A percentile compares a stretch with the other conserved stretches of the same genome.
Evolutionary conservation across 1,284 basidiomycete species (phyloP).

Genomic region (Cutaneotrichosporon mucoides): DNA sequence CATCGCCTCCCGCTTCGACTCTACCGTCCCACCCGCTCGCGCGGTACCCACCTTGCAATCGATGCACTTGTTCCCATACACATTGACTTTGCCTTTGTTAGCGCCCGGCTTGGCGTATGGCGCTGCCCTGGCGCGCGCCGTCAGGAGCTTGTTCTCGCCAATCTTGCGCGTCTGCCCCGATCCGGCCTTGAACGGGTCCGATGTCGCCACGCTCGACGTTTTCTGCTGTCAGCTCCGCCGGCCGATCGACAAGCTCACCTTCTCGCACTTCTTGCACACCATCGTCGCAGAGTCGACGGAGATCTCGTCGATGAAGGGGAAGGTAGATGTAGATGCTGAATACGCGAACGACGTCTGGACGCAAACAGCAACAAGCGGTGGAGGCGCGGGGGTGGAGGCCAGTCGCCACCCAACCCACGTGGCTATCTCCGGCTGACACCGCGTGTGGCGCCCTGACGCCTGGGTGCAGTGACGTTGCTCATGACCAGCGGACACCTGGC

Average conservation of each 20-base stretch:
- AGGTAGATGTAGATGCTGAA: no score
- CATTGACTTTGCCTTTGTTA: constrained; percentile 32
- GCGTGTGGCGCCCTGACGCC: background rate
- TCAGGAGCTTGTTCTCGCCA: constrained; percentile 50
- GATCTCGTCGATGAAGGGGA: no score
- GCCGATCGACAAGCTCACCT: constrained; percentile 26
- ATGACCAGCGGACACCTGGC: background rate
- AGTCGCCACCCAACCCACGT: constrained; percentile 3
- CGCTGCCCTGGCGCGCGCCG: constrained; percentile 34
- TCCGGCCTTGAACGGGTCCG: constrained; percentile 42
- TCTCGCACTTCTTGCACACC: constrained; percentile 52
- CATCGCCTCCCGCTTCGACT: no score
- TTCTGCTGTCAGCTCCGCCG: constrained; percentile 30
- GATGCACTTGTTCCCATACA: constrained; percentile 48
- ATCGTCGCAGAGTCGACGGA: constrained; percentile 19
- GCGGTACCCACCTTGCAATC: constrained; percentile 44
- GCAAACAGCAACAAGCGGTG: background rate
- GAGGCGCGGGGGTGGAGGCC: background rate
- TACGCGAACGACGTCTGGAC: no score
- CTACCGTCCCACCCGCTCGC: background rate
- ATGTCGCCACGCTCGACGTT: constrained; percentile 41
- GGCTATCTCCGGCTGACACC: background rate
- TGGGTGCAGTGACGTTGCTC: background rate
- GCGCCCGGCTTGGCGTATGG: constrained; percentile 38
- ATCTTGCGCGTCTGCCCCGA: constrained; percentile 38